Base-by-base conservation (phyloP, 768 basidiomycete species). In the Auricularia auricula-judae region DNA sequence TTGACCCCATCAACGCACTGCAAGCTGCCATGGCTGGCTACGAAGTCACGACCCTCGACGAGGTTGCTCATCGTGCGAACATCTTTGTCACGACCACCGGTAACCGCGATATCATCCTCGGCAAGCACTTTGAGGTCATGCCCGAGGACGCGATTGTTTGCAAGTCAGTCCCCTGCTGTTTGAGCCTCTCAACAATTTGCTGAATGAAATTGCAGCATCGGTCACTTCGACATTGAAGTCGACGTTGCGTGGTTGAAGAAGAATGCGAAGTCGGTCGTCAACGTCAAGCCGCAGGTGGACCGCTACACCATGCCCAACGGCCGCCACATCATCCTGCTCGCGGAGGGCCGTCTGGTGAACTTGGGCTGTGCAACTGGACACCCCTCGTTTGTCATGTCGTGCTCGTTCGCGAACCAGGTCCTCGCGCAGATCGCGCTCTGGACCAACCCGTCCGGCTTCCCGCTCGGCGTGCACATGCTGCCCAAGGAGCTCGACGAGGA, bases 11-110 rank as follows among this genome's bases (percentile, higher is more conserved):
- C 87, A 99, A 99, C 76, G 97, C 96, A 61, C 89, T 99, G 66
- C 97, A 99, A 77, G 97, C 97, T 70, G 96, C 95, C 64, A 99
- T 99, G 97, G 94, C 93, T 72, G 97, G 97, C 65, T 99, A 94
- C 76, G 96, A 99, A 77, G 96, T 99, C 66, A 89, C 88, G 65
- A 98, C 95, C 64, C 98, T 99, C 95, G 96, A 99, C 72, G 94
- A 97, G 43, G 93, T 92, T 68, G 97, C 96, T 56, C 81, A 85
- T 65, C 86, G 89, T 42, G 75, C 84, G 67, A 98, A 98, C 78
- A 76, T 99, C 73, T 97, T 99, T 71, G 93, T 99, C 67, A 98
- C 97, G 70, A 97, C 95, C 72, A 99, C 97, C 58, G 97, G 97
- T 73, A 97, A 97, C 84, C 82, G 96, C 73, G 97, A 99, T 75